Evolutionary conservation across 176 grass and related monocot species (phyloP).

Genomic region (Melocanna baccifera): DNA sequence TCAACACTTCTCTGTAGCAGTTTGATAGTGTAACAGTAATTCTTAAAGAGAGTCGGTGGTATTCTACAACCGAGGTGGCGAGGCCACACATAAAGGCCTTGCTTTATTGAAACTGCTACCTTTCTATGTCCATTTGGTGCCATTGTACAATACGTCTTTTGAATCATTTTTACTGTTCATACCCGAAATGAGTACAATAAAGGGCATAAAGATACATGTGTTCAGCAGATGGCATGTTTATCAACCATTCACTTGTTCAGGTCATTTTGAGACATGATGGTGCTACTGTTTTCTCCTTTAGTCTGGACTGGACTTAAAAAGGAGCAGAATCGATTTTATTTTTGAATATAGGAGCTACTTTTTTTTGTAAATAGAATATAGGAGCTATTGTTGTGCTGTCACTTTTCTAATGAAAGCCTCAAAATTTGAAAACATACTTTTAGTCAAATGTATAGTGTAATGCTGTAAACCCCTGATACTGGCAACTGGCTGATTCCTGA

Average conservation of each 20-base stretch:
- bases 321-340: not conserved
- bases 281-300: not conserved
- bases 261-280: not conserved
- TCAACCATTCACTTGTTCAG: not conserved
- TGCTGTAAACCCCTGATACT: not conserved
- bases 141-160: not conserved
- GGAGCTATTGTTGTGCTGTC: not conserved
- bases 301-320: not conserved
- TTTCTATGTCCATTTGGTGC: conserved; percentile 10
- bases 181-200: conserved; percentile 18
- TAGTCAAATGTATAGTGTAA: not conserved
- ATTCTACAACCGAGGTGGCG: not conserved
- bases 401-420: not conserved
- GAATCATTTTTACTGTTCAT: conserved; percentile 2
- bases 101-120: conserved; percentile 2
- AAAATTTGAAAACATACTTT: not conserved
- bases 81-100: not conserved
- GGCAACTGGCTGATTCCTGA: not conserved
- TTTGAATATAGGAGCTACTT: not conserved
- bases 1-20: conserved; percentile 18
- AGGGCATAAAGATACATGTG: conserved; percentile 4
- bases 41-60: conserved; percentile 8
- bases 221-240: not conserved
- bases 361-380: not conserved
- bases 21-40: conserved; percentile 37